Base-by-base conservation (phyloP, 768 basidiomycete genomes). In the Russula sp. region DNA sequence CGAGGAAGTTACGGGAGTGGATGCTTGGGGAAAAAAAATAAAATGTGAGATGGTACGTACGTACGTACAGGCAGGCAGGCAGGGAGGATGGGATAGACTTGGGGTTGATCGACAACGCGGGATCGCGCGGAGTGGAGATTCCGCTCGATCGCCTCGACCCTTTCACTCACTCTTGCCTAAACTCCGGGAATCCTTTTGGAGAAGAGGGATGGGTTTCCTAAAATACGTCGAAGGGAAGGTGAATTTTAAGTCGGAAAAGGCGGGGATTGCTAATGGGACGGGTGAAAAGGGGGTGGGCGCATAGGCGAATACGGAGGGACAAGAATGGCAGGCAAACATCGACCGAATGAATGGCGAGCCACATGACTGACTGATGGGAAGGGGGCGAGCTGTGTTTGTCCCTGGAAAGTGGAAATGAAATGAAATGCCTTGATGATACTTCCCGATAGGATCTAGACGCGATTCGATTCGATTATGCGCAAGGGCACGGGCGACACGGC, bases 1-100 rank as follows among this genome's bases (percentile, higher is more conserved):
- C 25, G 77, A 72, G 56, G 56, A 71, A 65, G 18, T 47, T 13
- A 42, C 5, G 11, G 11, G 41, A 32, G 9, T 8, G 5, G 29
- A 16, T 5, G 55, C 6, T 35, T 8, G 48, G 18, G 32, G 18
- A n/a, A 29, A 29, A n/a, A n/a, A n/a, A n/a, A n/a, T n/a, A n/a
- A n/a, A 3, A 29, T 29, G 25, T 29, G 25, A 29, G 25, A 29
- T 2, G 1, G 25, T 29, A 1, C 25, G 25, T 2, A 29, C 25
- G 25, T 2, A 35, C 11, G 14, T 49, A 32, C n/a, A n/a, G n/a
- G n/a, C n/a, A n/a, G n/a, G n/a, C n/a, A n/a, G n/a, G n/a, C n/a
- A n/a, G n/a, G 5, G 48, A 5, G 18, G 34, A 53, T 3, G 25
- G 22, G 39, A 32, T 32, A 42, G 42, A n/a, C 39, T 41, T 34